phyloP scores from a whole-genome alignment of 2,329 filamentous ascomycete species.

The Aureobasidium mangrovei region DNA sequence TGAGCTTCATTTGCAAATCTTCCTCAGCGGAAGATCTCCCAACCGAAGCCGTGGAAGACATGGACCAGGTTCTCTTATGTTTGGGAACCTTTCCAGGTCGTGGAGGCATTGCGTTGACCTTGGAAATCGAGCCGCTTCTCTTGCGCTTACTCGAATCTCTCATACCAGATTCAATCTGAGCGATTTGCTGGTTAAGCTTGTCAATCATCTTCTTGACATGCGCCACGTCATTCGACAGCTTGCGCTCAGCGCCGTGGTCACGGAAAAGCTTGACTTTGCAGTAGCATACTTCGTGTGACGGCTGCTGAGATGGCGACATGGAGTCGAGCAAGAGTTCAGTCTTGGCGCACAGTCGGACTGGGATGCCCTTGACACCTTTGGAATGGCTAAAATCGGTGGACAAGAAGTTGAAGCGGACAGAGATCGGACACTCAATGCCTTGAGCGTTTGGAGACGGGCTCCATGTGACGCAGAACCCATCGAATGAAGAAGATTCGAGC shows the following conservation, averaged over 20 bases:
- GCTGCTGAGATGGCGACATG: constrained; percentile 37
- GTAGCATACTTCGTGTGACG: constrained; percentile 65
- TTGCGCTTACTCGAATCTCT: constrained; percentile 54
- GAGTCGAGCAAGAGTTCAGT: constrained; percentile 56
- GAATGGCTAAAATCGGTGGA: constrained; percentile 99
- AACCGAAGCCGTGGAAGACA: constrained; percentile 58
- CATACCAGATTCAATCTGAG: constrained; percentile 58
- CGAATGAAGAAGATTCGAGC: constrained; percentile 63
- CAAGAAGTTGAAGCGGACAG: constrained; percentile 94
- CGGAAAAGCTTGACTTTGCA: constrained; percentile 97
- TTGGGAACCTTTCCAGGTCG: constrained; percentile 75
- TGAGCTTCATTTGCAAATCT: constrained; percentile 69
- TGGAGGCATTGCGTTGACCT: constrained; percentile 40
- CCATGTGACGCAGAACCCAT: constrained; percentile 90
- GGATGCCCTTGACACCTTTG: constrained; percentile 96
- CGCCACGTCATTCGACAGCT: constrained; percentile 86
- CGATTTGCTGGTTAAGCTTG: constrained; percentile 88
- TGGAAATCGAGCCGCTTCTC: constrained; percentile 43
- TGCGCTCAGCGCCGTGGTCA: constrained; percentile 90
- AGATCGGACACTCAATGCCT: constrained; percentile 69
- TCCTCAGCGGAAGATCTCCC: constrained; percentile 47
- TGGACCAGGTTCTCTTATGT: constrained; percentile 91
- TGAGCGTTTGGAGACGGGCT: constrained; percentile 55
- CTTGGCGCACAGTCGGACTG: constrained; percentile 85
- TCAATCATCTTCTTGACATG: constrained; percentile 96